These are phyloP conservation scores for Penicillium egyptiacum DNA, from an alignment of 495 filamentous ascomycete species.

Conservation along the genomic window DNA sequence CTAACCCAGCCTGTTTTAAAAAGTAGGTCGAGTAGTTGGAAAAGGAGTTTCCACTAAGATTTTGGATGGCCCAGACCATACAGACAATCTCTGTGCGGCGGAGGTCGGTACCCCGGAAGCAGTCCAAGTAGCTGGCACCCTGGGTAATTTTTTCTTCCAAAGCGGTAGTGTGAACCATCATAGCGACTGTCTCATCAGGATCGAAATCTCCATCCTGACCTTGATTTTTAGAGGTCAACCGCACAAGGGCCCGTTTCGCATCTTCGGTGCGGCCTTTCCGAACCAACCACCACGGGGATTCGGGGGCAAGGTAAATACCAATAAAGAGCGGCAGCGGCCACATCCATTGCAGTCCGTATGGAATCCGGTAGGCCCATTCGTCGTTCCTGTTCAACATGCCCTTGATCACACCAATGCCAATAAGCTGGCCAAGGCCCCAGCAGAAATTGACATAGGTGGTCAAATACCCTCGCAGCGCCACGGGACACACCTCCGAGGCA, in stretches of 20 bases:
- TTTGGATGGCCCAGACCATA: constrained; percentile 84
- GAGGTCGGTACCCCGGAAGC: constrained; percentile 72
- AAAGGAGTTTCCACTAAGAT: constrained; percentile 75
- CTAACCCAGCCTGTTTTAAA: constrained; percentile 68
- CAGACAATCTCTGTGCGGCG: constrained; percentile 77
- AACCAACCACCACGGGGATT: constrained; percentile 83
- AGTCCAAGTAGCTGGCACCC: constrained; percentile 70
- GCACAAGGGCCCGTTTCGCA: constrained; percentile 65
- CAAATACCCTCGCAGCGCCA: constrained; percentile 68
- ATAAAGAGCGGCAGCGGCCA: constrained; percentile 76
- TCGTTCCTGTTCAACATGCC: constrained; percentile 57
- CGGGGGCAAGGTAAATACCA: constrained; percentile 69
- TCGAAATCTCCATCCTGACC: constrained; percentile 62
- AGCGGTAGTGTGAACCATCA: constrained; percentile 82
- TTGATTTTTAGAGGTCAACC: constrained; percentile 57
- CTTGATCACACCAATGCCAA: constrained; percentile 72
- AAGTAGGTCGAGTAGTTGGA: constrained; percentile 82
- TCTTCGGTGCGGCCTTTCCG: constrained; percentile 65
- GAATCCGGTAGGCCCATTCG: constrained; percentile 67
- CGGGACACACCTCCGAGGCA: constrained; percentile 75
- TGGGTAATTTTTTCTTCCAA: constrained; percentile 68
- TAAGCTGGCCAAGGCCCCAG: constrained; percentile 77
- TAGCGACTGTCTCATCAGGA: constrained; percentile 72
- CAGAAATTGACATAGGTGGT: constrained; percentile 83
- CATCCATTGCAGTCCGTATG: constrained; percentile 81